Percentiles rank a stretch among this genome's conserved stretches.
Conservation (phyloP, 2,329 filamentous ascomycete genomes). For the Fusarium mexicanum region DNA sequence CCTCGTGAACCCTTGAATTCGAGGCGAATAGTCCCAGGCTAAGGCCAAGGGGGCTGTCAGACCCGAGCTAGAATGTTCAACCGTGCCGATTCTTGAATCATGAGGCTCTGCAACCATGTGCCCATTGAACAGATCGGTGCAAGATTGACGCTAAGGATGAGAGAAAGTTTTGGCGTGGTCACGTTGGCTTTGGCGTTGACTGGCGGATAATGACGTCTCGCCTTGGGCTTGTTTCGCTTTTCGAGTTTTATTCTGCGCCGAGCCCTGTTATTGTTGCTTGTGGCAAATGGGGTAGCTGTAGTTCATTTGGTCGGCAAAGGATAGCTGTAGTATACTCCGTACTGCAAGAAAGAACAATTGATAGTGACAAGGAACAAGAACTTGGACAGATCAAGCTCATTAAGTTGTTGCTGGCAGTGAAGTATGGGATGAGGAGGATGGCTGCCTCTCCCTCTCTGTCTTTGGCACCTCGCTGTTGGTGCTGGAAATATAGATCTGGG, state of each 20-base stretch:
- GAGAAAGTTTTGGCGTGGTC: slow-evolving; percentile 12
- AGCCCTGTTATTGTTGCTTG: slow-evolving; percentile 30
- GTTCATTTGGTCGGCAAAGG: no score
- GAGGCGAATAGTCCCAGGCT: slow-evolving; percentile 13
- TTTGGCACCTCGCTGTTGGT: background rate
- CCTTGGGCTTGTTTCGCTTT: background rate
- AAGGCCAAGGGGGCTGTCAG: slow-evolving; percentile 17
- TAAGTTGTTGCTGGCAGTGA: background rate
- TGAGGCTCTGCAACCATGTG: slow-evolving; percentile 40
- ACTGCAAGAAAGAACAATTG: slow-evolving; percentile 1
- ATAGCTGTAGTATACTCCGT: background rate
- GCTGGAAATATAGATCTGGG: slow-evolving; percentile 2
- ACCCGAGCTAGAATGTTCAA: slow-evolving; percentile 24
- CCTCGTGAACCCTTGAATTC: slow-evolving; percentile 26
- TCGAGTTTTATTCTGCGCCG: slow-evolving; percentile 9
- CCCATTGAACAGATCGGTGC: background rate
- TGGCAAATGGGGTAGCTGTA: slow-evolving; percentile 22
- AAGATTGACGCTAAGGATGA: slow-evolving; percentile 3
- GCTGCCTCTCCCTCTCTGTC: background rate
- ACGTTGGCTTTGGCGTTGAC: slow-evolving; percentile 18
- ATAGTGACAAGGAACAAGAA: slow-evolving; percentile 4
- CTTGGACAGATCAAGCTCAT: background rate
- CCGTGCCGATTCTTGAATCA: slow-evolving; percentile 27
- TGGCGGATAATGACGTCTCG: slow-evolving; percentile 38
- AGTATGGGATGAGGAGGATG: background rate